Evolutionary conservation across 352 stramenopile species (phyloP), one percentile per base, ranked within the genome.

Genomic region (Globisporangium abappressorium): DNA sequence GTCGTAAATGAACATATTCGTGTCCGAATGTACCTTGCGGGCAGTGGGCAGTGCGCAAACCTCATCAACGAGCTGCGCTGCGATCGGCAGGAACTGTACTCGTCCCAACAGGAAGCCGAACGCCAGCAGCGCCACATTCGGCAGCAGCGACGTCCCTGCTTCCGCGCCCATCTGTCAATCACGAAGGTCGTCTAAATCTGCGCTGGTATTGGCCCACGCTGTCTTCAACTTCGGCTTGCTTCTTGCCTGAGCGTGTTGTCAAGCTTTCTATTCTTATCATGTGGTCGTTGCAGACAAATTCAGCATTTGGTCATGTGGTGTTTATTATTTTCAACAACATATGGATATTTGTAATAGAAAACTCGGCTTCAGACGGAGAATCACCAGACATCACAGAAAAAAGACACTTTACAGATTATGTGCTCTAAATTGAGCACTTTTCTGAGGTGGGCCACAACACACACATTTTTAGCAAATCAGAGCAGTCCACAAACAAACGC

Each of bases 61-160:
- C 57, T 94, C 85, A 0, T 84, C 74, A 2, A 87, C 54, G 22
- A 82, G 47, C 43, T 87, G 77, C 34, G 73, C 62, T 1, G 74
- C 70, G 0, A 91, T 73, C 1, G 82, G 73, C 5, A 92, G 63
- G 28, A 92, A 65, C 59, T 78, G 76, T 38, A 87, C 73, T 51
- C 84, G 75, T 0, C 85, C 85, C 12, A 94, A 69, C 9, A 89
- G 65, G 65, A 92, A 91, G 61, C 85, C 85, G 5, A 77, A 55
- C 55, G 84, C 82, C 36, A 94, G 56, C 49, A 94, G 70, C 58
- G 69, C 81, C 38, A 85, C 81, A 57, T 89, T 82, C 38, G 85
- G 68, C n/a, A 94, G 65, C 70, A 94, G 64, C 61, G 81, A 90
- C 61, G 77, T 80, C 33, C 77, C 77, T 8, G 76, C 70, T 57